Evolutionary conservation across 2,329 filamentous ascomycete genomes (phyloP), one percentile per base, ranked within the genome.

Genomic region (Alternaria triticimaculans): DNA sequence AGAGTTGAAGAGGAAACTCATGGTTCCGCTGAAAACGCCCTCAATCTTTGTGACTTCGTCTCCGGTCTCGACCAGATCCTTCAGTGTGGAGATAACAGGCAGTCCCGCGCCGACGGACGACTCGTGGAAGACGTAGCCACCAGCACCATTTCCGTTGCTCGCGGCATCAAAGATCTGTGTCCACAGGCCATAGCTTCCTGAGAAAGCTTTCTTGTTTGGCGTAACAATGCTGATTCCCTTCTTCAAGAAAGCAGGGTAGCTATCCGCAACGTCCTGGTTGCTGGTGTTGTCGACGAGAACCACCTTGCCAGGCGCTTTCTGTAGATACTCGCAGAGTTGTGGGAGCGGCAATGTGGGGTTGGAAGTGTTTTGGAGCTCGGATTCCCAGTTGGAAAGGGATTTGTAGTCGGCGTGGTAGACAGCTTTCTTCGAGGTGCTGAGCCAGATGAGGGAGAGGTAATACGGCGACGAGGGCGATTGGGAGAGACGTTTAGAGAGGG

Each of bases 131-230:
- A 98, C 86, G 77, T 93, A 92, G 46, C 94, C 92, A 49, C 86
- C 84, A 20, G 70, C 75, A 50, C 91, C 92, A 33, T 82, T 80
- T 46, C 91, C 91, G 2, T 87, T 85, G 51, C 87, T 85, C 1
- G 94, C 90, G 2, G 92, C 87, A 4, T 84, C 82, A 81, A 97
- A 96, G 77, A 99, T 97, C 67, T 92, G 88, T 75, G 92, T 87
- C 94, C 95, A 99, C 60, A 97, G 84, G 72, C 89, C 85, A 74
- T 92, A 89, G 49, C 88, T 89, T 62, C 92, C 90, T 0, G 93
- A 96, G 82, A 99, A 99, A 14, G 92, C 95, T 83, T 99, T 99
- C 86, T 99, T 99, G 86, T 98, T 99, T 46, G 96, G 94, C 1
- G 96, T 99, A 26, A 98, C 93, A 73, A 99, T 89, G 81, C 89